Percentiles rank a stretch among this genome's conserved stretches.
Conservation (phyloP, 371 early-diverging fungal genomes). For the Blakeslea trispora region DNA sequence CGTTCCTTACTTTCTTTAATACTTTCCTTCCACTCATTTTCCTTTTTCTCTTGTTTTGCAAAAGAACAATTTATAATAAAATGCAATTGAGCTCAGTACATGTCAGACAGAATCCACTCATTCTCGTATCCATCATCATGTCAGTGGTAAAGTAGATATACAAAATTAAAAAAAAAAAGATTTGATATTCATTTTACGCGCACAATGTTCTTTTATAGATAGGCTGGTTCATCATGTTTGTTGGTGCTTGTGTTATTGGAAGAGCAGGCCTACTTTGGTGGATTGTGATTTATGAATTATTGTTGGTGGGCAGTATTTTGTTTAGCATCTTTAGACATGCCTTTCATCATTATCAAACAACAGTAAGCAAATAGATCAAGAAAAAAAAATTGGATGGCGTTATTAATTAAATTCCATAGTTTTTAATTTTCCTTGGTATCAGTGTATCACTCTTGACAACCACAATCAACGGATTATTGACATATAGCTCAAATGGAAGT, state of each 20-base stretch:
- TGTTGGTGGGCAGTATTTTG: slow-evolving; percentile 31
- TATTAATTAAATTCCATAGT: slow-evolving; percentile 26
- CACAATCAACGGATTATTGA: slow-evolving; percentile 21
- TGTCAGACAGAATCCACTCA: slow-evolving; percentile 17
- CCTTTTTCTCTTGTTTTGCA: too few relatives aligned
- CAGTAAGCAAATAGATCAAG: slow-evolving; percentile 30
- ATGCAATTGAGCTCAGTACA: slow-evolving; percentile 18
- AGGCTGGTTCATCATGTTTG: slow-evolving; percentile 48
- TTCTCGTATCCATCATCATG: slow-evolving; percentile 16
- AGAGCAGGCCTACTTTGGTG: slow-evolving; percentile 34
- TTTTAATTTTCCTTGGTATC: slow-evolving; percentile 39
- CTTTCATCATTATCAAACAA: slow-evolving; percentile 40
- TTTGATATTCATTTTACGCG: not conserved
- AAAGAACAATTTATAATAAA: slow-evolving; percentile 1
- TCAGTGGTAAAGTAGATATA: slow-evolving; percentile 13
- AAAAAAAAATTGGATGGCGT: too few relatives aligned
- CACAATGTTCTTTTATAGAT: slow-evolving; percentile 11
- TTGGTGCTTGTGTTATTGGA: slow-evolving; percentile 36
- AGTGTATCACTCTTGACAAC: slow-evolving; percentile 35
- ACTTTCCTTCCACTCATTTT: slow-evolving; percentile 5
- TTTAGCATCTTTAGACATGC: slow-evolving; percentile 29
- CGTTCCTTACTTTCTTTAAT: slow-evolving; percentile 12
- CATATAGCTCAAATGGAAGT: slow-evolving; percentile 12
- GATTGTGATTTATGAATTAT: slow-evolving; percentile 41
- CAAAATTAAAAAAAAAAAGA: not conserved